Evolutionary conservation across 345 rosid genomes (phyloP), one percentile per base, ranked within the genome.

Genomic region (Eucalyptus tenuipes): DNA sequence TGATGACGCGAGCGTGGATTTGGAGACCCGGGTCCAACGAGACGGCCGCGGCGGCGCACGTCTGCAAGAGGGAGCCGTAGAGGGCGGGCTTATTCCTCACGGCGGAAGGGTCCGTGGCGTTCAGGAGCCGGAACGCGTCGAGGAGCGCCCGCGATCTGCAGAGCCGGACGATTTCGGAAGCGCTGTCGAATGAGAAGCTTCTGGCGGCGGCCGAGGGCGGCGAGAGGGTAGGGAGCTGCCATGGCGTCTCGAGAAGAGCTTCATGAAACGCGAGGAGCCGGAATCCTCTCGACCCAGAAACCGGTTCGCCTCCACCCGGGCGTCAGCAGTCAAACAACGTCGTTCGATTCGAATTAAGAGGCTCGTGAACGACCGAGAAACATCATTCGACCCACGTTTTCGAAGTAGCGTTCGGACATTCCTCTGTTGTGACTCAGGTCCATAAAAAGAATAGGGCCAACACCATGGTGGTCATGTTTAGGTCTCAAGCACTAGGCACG

Each of bases 11-110:
- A 82, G 96, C 93, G 13, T 97, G 99, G 22, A 95, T 85, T 91
- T 95, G 98, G 89, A 94, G 91, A n/a, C 99, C 99, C 8, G 92
- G 96, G 57, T 27, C 80, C 64, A 96, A 94, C 13, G 96, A 94
- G 52, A 18, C 87, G 89, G 88, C 57, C 57, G 57, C 93, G 87
- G 93, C 94, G 82, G 93, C 91, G 88, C 94, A 93, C 88, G 98
- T 97, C 88, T 97, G 99, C 59, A 97, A 55, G 86, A 97, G 96
- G 79, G 93, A 87, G 82, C 98, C 98, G 85, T 94, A 96, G 17
- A 96, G 88, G 50, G 89, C 89, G 7, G 97, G 95, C 89, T 96
- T 96, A 24, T 89, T 61, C 25, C 91, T 84, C 87, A 93, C 89
- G 29, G 81, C 80, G 50, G 24, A 27, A 7, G 93, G 57, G 45